Base-by-base conservation (phyloP, 306 rosid species). In the Erythrophleum fordii region DNA sequence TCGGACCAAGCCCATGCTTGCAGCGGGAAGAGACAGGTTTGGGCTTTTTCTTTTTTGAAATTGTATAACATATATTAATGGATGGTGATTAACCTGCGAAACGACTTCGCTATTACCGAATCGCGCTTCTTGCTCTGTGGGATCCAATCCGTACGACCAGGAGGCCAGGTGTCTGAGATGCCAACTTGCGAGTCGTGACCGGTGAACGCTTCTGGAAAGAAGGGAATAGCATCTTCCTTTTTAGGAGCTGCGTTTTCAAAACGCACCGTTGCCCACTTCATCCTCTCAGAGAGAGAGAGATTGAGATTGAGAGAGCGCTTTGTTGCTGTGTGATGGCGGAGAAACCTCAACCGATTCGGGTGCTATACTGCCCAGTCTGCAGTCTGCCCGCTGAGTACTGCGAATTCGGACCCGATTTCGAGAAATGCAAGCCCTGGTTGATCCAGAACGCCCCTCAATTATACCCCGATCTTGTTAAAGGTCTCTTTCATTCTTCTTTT, bases 341-440 rank as follows among this genome's bases (percentile, higher is more conserved):
- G 62, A 96, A 93, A 85, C 97, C 91, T 81, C 97, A 92, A 88
- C 97, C 99, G 58, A 88, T 89, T 72, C 93, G 88, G 42, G 95
- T 93, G 9, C 75, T 85, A 59, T 92, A 96, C 83, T 96, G 99
- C 65, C 81, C 77, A 0, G 85, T 91, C 3, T 96, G 99, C 87
- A 82, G 82, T 37, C 79, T 93, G 25, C 99, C 99, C 1, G 94
- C 98, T 0, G 99, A 93, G 72, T 96, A 89, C 86, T 96, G 99
- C 61, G 99, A 96, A 84, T 93, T 92, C 85, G 98, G 99, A 77
- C 86, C 98, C 80, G 97, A 96, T 93, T 92, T 96, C 81, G 97
- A 87, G 39, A 92, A 91, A 87, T 96, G 99, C 91, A 96, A 93
- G 84, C 99, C 99, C 83, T 96, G 99, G 99, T 88, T 96, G 91